Base-by-base conservation (phyloP, 805 yeast genomes). In the Lipomyces lipofer region DNA sequence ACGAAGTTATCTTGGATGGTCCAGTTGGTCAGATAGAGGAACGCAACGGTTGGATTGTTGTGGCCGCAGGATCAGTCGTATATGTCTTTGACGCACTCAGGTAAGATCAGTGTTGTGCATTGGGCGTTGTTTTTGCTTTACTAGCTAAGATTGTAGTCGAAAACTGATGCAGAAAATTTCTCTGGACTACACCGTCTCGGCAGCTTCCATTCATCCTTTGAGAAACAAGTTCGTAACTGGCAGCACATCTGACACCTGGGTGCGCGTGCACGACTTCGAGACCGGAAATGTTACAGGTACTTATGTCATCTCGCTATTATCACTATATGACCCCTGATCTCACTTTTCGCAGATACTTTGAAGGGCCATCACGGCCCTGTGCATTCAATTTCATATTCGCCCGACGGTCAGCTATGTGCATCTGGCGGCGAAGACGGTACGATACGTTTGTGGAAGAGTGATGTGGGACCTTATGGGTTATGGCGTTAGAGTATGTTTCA, bases 161-260 rank as follows among this genome's bases (percentile, higher is more conserved):
- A 50, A 54, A 10, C 25, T 54, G 13, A 33, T 63, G 30, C 49
- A 60, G 29, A 47, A 54, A 27, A 43, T 60, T 15, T 54, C 49
- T 12, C 54, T 69, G 24, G 65, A 60, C 21, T 69, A 68, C 51
- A 43, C 30, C 8, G 65, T 66, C 10, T 64, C 67, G 7, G 62
- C 69, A 1, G 68, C 62, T 21, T 52, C 66, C 3, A 39, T 69
- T 9, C 55, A 56, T 30, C 56, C 59, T 1, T 63, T 56, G 28
- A 33, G 52, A 17, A 50, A 52, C 10, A 56, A 56, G 46, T 56
- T 67, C 24, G 56, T 58, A 19, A 68, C 72, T 1, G 72, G 71
- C 1, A 53, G 61, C 35, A 28, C 63, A 4, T 49, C 43, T 1
- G 71, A 68, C 40, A 69, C 71, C 4, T 69, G 69, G 68, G 67